Base-by-base conservation (phyloP, 352 stramenopile genomes). In the Blastocystis sp. region DNA sequence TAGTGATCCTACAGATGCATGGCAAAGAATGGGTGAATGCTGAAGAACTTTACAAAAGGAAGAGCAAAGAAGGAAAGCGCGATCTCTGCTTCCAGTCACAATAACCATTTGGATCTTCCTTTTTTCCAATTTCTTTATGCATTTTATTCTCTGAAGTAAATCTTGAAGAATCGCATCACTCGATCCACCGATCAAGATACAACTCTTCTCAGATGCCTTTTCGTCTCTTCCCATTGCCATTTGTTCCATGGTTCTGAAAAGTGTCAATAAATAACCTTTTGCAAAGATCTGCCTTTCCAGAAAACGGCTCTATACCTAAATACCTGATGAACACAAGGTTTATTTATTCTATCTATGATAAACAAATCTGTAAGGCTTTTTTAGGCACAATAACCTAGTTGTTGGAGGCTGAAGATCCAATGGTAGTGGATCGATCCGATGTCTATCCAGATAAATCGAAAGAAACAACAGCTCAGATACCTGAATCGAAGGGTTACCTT, bases 51-150 rank as follows among this genome's bases (percentile, higher is more conserved):
- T 63, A 35, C 69, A 80, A n/a, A 80, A 49, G 16, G 21, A 35
- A 12, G 69, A 58, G 21, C 58, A 80, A 51, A 80, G 69, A 5
- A 9, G 24, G 43, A 63, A 80, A 12, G 49, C 69, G 7, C 69
- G 39, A 43, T 80, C 69, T 42, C 69, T 49, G n/a, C 35, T 58
- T 19, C 43, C 43, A 58, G 43, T 63, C 6, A 80, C 35, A 59
- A 80, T 61, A 35, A 80, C 14, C 69, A 80, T 39, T 42, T 80
- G 69, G 59, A 80, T 80, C 24, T 63, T 63, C 14, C 32, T 7
- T 24, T 80, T 80, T 35, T 54, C 21, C 16, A 46, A 16, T n/a
- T 24, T 27, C 19, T n/a, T 78, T 9, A 78, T 21, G 19, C 16
- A 37, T 24, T 32, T 37, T n/a, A 56, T 14, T 56, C 27, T 51